phyloP scores from a whole-genome alignment of 2,329 filamentous ascomycete genomes.

The Monilinia laxa region DNA sequence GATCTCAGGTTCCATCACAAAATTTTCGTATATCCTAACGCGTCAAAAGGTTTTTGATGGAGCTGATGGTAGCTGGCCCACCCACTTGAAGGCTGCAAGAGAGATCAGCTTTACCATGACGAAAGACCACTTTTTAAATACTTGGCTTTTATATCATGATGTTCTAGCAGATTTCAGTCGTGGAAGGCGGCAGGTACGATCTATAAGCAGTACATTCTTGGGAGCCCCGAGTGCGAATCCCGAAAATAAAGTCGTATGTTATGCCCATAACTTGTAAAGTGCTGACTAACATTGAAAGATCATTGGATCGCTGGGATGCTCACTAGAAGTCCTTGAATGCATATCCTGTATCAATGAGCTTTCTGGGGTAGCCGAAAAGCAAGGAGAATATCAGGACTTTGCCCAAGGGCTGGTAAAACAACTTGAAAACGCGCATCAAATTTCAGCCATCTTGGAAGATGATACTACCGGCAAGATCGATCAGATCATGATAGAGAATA shows the following conservation, averaged over 20 bases:
- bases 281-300: slow-evolving; percentile 36
- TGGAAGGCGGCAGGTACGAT: slow-evolving; percentile 32
- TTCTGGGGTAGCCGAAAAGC: neutral
- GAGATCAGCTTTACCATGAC: slow-evolving; percentile 33
- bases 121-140: slow-evolving; percentile 44
- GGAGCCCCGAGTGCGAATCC: neutral
- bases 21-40: neutral
- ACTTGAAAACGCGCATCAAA: slow-evolving; percentile 33
- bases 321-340: slow-evolving; percentile 47
- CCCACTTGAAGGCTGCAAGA: slow-evolving; percentile 45
- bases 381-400: slow-evolving; percentile 14
- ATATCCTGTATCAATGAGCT: slow-evolving; percentile 45
- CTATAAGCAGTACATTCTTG: neutral
- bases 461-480: slow-evolving; percentile 38
- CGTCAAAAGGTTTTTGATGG: slow-evolving; percentile 44
- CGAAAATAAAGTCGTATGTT: slow-evolving; percentile 15
- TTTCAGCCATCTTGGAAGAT: slow-evolving; percentile 35
- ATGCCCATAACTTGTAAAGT: neutral
- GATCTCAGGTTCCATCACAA: neutral
- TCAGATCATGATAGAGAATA: slow-evolving; percentile 40
- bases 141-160: slow-evolving; percentile 51
- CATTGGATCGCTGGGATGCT: slow-evolving; percentile 50
- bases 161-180: slow-evolving; percentile 48
- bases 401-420: slow-evolving; percentile 28
- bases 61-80: slow-evolving; percentile 48